Evolutionary conservation across 495 filamentous ascomycete species (phyloP).

Genomic region (Neurospora cerealis): DNA sequence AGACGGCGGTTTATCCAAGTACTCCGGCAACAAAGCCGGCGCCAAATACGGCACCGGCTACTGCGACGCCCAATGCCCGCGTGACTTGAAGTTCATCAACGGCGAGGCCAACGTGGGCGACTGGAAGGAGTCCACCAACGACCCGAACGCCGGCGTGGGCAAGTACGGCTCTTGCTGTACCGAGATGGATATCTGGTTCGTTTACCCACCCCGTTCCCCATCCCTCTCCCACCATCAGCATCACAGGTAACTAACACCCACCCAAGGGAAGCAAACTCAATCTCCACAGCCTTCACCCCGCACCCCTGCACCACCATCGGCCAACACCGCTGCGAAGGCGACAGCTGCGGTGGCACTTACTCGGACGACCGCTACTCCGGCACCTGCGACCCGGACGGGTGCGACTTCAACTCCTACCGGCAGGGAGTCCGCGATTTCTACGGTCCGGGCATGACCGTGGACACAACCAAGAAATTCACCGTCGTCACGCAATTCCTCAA

Average conservation of each 20-base stretch:
- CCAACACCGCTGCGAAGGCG: slow-evolving; percentile 45
- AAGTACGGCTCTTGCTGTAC: slow-evolving; percentile 56
- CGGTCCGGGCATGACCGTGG: slow-evolving; percentile 47
- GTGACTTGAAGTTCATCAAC: slow-evolving; percentile 38
- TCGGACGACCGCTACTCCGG: slow-evolving; percentile 36
- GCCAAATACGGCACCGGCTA: slow-evolving; percentile 49
- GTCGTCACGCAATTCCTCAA: slow-evolving; percentile 61
- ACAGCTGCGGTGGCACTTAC: slow-evolving; percentile 38
- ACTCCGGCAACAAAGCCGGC: slow-evolving; percentile 43
- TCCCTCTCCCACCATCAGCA: background rate
- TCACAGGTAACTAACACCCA: background rate
- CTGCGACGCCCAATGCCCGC: slow-evolving; percentile 46
- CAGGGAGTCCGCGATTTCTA: slow-evolving; percentile 52
- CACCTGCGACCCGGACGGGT: slow-evolving; percentile 58
- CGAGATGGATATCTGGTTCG: slow-evolving; percentile 55
- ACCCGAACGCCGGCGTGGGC: slow-evolving; percentile 47
- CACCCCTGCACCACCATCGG: slow-evolving; percentile 53
- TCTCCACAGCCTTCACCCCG: slow-evolving; percentile 51
- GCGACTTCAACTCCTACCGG: slow-evolving; percentile 68
- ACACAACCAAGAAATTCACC: slow-evolving; percentile 55
- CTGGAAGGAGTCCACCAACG: slow-evolving; percentile 47
- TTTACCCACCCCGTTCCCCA: background rate
- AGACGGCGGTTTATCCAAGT: slow-evolving; percentile 41
- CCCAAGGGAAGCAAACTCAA: slow-evolving; percentile 47
- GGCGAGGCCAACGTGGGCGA: slow-evolving; percentile 47